Percentiles rank a stretch among this genome's conserved stretches.
These are phyloP conservation scores for Penicillium hordei DNA, from an alignment of 2,329 filamentous ascomycete species.

Conservation along the genomic window DNA sequence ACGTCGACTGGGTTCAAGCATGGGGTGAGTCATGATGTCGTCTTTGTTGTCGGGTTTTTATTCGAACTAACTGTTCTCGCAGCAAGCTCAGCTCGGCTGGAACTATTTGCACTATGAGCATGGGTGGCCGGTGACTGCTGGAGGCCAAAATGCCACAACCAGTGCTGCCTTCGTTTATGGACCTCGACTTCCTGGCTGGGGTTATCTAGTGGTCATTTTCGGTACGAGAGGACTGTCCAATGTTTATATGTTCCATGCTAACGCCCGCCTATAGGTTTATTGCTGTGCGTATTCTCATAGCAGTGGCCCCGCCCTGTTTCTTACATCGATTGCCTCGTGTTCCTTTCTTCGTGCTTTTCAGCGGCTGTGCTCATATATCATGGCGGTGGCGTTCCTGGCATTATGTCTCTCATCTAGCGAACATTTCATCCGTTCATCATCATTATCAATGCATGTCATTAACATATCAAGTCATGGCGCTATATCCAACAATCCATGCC, in stretches of 20 bases:
- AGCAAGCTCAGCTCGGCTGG: conserved; percentile 41
- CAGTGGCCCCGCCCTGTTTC: neutral
- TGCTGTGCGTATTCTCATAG: conserved; percentile 18
- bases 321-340: neutral
- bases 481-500: neutral
- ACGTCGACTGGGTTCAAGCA: conserved; percentile 32
- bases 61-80: neutral
- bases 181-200: conserved; percentile 7
- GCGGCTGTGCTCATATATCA: conserved; percentile 11
- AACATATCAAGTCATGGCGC: neutral
- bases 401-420: neutral
- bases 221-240: conserved; percentile 7
- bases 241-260: neutral
- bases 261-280: conserved; percentile 10
- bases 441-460: neutral
- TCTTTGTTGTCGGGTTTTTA: neutral
- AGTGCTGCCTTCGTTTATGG: neutral
- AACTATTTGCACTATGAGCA: conserved; percentile 39
- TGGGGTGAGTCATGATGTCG: conserved; percentile 20
- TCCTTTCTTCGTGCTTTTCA: neutral
- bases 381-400: conserved; percentile 3
- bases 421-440: neutral
- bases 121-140: conserved; percentile 37
- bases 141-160: conserved; percentile 1
- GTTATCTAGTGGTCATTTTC: conserved; percentile 8